Conservation (phyloP, 129 eudicot genomes). For the Logfia minima region DNA sequence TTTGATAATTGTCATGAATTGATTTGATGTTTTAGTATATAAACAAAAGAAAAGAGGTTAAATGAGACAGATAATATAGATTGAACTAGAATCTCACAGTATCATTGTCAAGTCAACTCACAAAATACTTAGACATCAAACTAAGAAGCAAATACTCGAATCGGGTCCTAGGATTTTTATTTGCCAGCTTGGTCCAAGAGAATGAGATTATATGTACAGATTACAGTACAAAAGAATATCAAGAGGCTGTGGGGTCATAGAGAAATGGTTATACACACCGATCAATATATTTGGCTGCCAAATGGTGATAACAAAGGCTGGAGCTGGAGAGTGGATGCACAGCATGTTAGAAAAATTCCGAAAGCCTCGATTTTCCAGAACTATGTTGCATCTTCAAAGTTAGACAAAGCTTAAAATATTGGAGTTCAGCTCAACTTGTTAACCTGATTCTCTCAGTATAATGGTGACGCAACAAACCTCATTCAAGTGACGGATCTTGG, state of each 20-base stretch:
- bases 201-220: no score
- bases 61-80: neutral
- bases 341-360: neutral
- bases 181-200: neutral
- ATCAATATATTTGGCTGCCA: neutral
- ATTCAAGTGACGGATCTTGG: conserved; percentile 3
- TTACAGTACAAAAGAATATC: no score
- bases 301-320: neutral
- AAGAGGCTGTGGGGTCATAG: no score
- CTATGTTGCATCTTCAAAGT: neutral
- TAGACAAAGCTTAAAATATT: neutral
- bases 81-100: neutral
- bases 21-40: no score
- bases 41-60: neutral
- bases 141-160: neutral
- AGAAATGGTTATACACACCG: no score
- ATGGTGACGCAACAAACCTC: conserved; percentile 1
- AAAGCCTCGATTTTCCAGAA: neutral
- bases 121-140: neutral
- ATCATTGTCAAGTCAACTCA: neutral
- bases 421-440: neutral
- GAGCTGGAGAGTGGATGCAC: neutral
- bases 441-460: neutral
- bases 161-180: neutral
- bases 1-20: neutral